Percentiles rank a stretch among this genome's conserved stretches.
phyloP scores from a whole-genome alignment of 805 yeast species.

The Geotrichum ghanense region DNA sequence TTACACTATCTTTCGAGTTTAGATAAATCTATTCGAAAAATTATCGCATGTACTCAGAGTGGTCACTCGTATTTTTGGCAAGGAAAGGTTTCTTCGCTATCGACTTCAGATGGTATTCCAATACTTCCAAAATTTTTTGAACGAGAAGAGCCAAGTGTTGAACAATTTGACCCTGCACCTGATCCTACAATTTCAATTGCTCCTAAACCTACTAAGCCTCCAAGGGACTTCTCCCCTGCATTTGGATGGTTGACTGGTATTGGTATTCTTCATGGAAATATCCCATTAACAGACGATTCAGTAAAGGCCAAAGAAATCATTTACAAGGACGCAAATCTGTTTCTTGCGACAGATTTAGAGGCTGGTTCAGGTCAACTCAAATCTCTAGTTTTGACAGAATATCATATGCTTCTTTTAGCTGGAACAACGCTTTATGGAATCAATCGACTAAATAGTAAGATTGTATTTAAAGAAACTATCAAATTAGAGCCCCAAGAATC shows the following conservation, averaged over 20 bases:
- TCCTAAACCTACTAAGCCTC: constrained; percentile 6
- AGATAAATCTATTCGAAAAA: constrained; percentile 7
- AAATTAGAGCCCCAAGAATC: constrained; percentile 26
- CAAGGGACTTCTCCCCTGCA: constrained; percentile 6
- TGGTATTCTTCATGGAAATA: constrained; percentile 36
- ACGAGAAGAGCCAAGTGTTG: constrained; percentile 14
- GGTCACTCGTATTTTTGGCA: constrained; percentile 19
- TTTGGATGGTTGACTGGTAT: constrained; percentile 39
- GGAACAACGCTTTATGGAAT: constrained; percentile 32
- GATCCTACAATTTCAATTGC: constrained; percentile 11
- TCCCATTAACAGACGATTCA: constrained; percentile 3
- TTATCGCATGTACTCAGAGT: constrained; percentile 11
- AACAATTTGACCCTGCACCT: constrained; percentile 12
- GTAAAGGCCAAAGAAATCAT: constrained; percentile 16
- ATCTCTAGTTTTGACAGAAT: constrained; percentile 33
- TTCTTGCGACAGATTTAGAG: background rate
- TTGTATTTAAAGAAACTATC: constrained; percentile 33
- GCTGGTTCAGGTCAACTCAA: background rate
- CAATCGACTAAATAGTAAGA: constrained; percentile 41
- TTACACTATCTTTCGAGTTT: constrained; percentile 10
- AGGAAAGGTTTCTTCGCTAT: constrained; percentile 12
- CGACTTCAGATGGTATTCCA: constrained; percentile 20
- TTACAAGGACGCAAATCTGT: constrained; percentile 20
- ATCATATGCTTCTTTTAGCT: constrained; percentile 40
- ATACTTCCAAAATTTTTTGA: constrained; percentile 21